phyloP scores from a whole-genome alignment of 306 rosid species.

The Gleditsia sinensis region DNA sequence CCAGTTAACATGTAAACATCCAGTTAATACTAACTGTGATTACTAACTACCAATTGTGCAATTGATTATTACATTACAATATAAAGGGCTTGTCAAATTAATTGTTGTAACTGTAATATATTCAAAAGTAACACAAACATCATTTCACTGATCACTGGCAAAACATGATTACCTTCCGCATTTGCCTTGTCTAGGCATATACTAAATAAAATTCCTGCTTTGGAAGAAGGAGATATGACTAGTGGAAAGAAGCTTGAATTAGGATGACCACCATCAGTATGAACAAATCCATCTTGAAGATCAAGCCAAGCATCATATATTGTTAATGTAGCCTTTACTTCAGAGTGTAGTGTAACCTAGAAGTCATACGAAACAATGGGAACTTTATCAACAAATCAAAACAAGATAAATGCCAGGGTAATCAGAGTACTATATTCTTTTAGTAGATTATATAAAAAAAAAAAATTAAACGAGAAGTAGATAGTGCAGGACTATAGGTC shows the following conservation, averaged over 20 bases:
- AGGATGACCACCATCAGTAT: conserved; percentile 75
- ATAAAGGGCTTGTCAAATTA: conserved; percentile 19
- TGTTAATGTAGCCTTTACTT: conserved; percentile 85
- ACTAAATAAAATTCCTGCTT: conserved; percentile 85
- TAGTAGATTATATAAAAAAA: not conserved
- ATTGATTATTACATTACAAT: conserved; percentile 11
- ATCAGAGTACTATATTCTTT: conserved; percentile 4
- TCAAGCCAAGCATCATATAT: conserved; percentile 94
- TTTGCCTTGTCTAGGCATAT: conserved; percentile 71
- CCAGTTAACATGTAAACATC: conserved; percentile 11
- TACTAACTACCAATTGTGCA: conserved; percentile 3
- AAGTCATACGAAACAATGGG: conserved; percentile 42
- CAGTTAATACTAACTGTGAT: not conserved
- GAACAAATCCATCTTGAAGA: conserved; percentile 97
- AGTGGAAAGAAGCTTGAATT: conserved; percentile 80
- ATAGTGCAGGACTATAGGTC: conserved; percentile 26
- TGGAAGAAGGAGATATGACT: conserved; percentile 80
- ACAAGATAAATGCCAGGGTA: conserved; percentile 23
- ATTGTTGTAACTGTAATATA: conserved; percentile 5
- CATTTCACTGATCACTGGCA: conserved; percentile 20
- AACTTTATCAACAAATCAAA: conserved; percentile 30
- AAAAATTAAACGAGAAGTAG: no score
- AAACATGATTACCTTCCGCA: conserved; percentile 61
- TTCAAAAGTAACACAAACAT: conserved; percentile 30
- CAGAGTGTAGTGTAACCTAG: conserved; percentile 91